These are phyloP conservation scores for Sparassis latifolia DNA, from an alignment of 1,284 basidiomycete genomes.

Conservation along the genomic window DNA sequence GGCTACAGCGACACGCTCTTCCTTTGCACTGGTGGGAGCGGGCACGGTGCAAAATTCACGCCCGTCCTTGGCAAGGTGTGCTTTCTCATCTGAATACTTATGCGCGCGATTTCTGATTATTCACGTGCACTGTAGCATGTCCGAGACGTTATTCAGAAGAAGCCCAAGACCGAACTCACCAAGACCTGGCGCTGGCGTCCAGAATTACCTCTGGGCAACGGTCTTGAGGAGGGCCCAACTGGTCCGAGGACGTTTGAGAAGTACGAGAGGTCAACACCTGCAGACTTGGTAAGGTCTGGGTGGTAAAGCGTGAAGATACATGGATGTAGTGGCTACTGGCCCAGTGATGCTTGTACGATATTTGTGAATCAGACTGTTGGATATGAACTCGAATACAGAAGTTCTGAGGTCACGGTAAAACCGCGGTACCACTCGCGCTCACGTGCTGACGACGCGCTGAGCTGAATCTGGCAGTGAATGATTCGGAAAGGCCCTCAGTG, in stretches of 20 bases:
- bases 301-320: background rate
- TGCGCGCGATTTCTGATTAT: background rate
- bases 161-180: conserved; percentile 8
- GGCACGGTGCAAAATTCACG: conserved; percentile 9
- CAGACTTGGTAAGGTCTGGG: conserved; percentile 5
- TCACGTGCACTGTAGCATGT: conserved; percentile 3
- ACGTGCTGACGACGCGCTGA: no score
- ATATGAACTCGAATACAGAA: no score
- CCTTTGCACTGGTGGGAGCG: conserved; percentile 8
- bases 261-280: conserved; percentile 4
- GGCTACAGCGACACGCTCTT: conserved; percentile 8
- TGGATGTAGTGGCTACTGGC: no score
- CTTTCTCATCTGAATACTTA: background rate
- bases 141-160: conserved; percentile 8
- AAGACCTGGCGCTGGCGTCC: conserved; percentile 9
- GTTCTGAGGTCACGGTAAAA: no score
- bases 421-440: no score
- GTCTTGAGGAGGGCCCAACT: conserved; percentile 6
- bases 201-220: conserved; percentile 7
- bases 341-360: no score
- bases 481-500: no score
- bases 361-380: no score
- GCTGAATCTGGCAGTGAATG: no score
- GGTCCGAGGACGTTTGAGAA: conserved; percentile 9
- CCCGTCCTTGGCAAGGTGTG: conserved; percentile 9